These are phyloP conservation scores for Omphalea diandra DNA, from an alignment of 441 rosid genomes.

Conservation along the genomic window DNA sequence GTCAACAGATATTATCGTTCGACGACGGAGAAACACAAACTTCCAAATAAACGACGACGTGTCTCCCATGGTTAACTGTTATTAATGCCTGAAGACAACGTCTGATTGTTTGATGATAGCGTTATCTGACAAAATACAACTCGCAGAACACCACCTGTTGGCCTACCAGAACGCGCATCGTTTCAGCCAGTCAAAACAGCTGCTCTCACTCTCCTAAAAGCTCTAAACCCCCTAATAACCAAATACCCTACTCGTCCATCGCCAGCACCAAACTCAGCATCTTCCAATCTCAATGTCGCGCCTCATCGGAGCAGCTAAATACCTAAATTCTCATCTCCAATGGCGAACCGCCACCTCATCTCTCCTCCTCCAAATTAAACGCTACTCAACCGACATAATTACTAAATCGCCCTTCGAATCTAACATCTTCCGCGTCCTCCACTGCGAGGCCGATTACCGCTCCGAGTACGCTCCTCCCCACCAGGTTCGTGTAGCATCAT, in stretches of 20 bases:
- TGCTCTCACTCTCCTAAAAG: too few species aligned
- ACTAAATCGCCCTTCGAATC: slow-evolving; percentile 49
- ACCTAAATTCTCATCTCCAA: slow-evolving; percentile 17
- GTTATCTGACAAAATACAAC: too few species aligned
- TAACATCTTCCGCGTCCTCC: slow-evolving; percentile 61
- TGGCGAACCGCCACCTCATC: slow-evolving; percentile 20
- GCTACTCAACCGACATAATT: slow-evolving; percentile 22
- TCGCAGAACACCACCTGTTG: too few species aligned
- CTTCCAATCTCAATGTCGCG: slow-evolving; percentile 31
- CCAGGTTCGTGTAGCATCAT: slow-evolving; percentile 46
- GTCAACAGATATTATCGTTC: too few species aligned
- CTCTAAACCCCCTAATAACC: not conserved
- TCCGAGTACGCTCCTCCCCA: slow-evolving; percentile 57
- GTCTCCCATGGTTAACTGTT: too few species aligned
- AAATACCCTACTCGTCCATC: not conserved
- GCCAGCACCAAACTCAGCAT: not conserved
- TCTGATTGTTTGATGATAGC: too few species aligned
- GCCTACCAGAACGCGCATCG: too few species aligned
- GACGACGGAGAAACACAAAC: too few species aligned
- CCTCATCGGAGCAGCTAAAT: slow-evolving; percentile 32
- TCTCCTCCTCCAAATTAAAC: slow-evolving; percentile 24
- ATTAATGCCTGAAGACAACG: too few species aligned
- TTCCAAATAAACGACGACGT: too few species aligned
- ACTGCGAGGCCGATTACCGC: slow-evolving; percentile 54
- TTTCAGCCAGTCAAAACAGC: not conserved